Evolutionary conservation across 306 rosid species (phyloP), one percentile per base, ranked within the genome.

Genomic region (Lupinus albus): DNA sequence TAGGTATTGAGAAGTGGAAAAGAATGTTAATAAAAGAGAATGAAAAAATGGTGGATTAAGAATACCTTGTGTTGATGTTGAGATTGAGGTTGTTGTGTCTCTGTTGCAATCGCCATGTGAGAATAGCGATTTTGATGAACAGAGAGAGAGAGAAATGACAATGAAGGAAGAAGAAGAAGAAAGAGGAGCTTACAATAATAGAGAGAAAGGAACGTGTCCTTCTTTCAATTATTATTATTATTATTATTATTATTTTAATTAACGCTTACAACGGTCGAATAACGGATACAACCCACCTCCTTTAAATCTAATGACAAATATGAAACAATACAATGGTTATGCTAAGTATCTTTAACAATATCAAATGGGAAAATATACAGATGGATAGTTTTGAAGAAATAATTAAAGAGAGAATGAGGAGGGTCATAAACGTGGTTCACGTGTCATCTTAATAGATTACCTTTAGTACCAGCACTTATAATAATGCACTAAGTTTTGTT

Each of bases 221-320:
- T 20, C 71, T 8, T 55, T 73, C 84, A 70, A 74, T n/a, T n/a
- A n/a, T n/a, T n/a, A n/a, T n/a, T n/a, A n/a, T n/a, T n/a, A n/a
- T n/a, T n/a, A n/a, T n/a, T n/a, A n/a, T n/a, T n/a, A n/a, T n/a
- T n/a, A n/a, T n/a, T n/a, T n/a, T n/a, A n/a, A n/a, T 71, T 45
- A 25, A 10, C 76, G 5, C 46, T 55, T 77, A 12, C 87, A 89
- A 93, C 98, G 98, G 98, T 93, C 98, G 98, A 89, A 67, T 86
- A 61, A 56, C 49, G 58, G 68, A 45, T 59, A 59, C 58, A 15
- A n/a, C 80, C 84, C 96, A 83, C 93, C 88, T 85, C 78, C 30
- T 25, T 4, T 25, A 25, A 25, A 3, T 1, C 30, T 25, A 25
- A 25, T 25, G 4, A n/a, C n/a, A n/a, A n/a, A n/a, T n/a, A n/a